Evolutionary conservation across 495 filamentous ascomycete genomes (phyloP).

Genomic region (Chaetomium fimeti): DNA sequence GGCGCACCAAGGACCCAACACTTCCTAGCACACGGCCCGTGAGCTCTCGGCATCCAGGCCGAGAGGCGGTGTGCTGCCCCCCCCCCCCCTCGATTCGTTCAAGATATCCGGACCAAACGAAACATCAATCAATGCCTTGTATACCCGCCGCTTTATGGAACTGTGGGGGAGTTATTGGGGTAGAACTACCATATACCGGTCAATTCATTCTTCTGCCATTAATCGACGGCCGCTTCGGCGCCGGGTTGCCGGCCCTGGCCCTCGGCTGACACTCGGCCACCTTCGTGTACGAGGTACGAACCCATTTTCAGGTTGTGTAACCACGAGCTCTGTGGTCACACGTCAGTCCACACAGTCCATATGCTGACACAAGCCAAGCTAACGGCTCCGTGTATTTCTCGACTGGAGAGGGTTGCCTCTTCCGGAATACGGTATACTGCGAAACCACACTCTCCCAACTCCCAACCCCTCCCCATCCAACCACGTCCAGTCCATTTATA

Average conservation of each 20-base stretch:
- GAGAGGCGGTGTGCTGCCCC: too few relatives aligned
- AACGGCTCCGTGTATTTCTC: background rate
- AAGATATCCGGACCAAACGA: too few relatives aligned
- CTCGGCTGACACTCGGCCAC: background rate
- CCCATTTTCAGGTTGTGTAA: background rate
- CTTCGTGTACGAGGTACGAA: too few relatives aligned
- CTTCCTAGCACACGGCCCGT: too few relatives aligned
- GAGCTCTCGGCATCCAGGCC: too few relatives aligned
- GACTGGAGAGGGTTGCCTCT: background rate
- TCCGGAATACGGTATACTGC: background rate
- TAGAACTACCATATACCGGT: too few relatives aligned
- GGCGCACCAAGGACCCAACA: too few relatives aligned
- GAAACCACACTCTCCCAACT: background rate
- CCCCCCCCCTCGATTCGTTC: too few relatives aligned
- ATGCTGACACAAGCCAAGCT: constrained; percentile 3
- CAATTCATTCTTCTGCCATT: too few relatives aligned
- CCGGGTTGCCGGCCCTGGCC: background rate
- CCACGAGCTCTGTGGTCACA: constrained; percentile 3
- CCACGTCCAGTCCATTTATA: background rate
- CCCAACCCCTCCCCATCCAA: background rate
- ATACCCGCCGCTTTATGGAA: too few relatives aligned
- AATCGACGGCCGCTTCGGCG: background rate
- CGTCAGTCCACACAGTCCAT: background rate
- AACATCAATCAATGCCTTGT: too few relatives aligned
- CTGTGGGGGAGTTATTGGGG: too few relatives aligned